Base-by-base conservation (phyloP, 176 grass and related monocot genomes). In the Musa itinerans region DNA sequence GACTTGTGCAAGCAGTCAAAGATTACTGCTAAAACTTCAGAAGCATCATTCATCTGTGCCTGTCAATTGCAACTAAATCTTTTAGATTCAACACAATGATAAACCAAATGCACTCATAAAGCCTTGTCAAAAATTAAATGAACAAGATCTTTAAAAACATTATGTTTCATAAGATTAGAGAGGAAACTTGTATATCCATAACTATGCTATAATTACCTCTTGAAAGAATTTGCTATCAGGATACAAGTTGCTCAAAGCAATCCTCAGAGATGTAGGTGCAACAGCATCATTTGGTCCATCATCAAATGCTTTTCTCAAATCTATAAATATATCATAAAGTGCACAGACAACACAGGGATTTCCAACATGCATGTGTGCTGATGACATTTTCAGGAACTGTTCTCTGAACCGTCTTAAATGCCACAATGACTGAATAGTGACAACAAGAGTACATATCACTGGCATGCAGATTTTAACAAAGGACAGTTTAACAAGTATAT, bases 41-140 rank as follows among this genome's bases (percentile, higher is more conserved):
- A 99, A 63, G 95, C 95, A 87, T 99, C 95, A 79, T 99, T 99
- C 95, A 99, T 99, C 87, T 99, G 90, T 19, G 85, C 89, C 95
- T 99, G 91, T 55, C 26, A 55, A 80, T 20, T 58, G 49, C 78
- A 78, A 66, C 77, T 52, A 54, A 57, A 74, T 83, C 53, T 54
- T 52, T 74, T 27, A 65, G 21, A 50, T 85, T 51, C 34, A 50
- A 70, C 23, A 67, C 10, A 67, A 70, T 50, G 20, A 24, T 8
- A 70, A 20, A 70, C 25, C 2, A 34, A 50, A 70, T 11, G 19
- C 11, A 48, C 10, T 50, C 34, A 34, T 69, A 9, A 69, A 17
- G 51, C 21, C 19, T 70, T 50, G 48, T 50, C 43, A 51, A 20
- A 25, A 50, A 29, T 15, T 12, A 21, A 67, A 12, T 67, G 34